phyloP scores from a whole-genome alignment of 371 early-diverging fungal species.

The Conidiobolus coronatus region DNA sequence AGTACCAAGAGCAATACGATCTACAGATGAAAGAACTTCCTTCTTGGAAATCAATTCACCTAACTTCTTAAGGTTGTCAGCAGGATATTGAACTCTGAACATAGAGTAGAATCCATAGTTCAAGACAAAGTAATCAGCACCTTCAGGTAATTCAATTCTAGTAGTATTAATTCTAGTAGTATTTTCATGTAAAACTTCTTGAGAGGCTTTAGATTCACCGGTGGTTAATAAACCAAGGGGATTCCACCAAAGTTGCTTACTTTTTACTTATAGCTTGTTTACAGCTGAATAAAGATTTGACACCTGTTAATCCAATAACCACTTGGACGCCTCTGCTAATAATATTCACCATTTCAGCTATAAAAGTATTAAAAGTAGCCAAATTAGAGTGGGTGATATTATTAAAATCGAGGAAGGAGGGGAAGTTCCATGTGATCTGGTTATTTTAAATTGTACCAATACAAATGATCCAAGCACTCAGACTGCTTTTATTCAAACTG shows the following conservation, averaged over 20 bases:
- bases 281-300: conserved; percentile 34
- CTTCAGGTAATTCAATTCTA: too few species aligned
- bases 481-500: conserved; percentile 49
- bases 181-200: conserved; percentile 13
- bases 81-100: conserved; percentile 35
- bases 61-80: conserved; percentile 15
- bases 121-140: conserved; percentile 8
- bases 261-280: conserved; percentile 8
- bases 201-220: conserved; percentile 8
- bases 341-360: conserved; percentile 5
- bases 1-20: conserved; percentile 47
- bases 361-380: conserved; percentile 20
- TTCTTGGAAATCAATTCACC: conserved; percentile 15
- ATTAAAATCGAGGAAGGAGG: conserved; percentile 47
- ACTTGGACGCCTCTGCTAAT: conserved; percentile 6
- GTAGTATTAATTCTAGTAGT: conserved; percentile 8
- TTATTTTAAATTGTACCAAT: conserved; percentile 34
- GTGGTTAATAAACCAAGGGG: conserved; percentile 26
- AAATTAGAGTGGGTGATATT: conserved; percentile 55
- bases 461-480: conserved; percentile 15
- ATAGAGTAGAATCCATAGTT: conserved; percentile 21
- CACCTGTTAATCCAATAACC: conserved; percentile 21
- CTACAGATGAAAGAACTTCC: conserved; percentile 16
- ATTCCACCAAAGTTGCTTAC: conserved; percentile 44
- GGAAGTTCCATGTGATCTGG: conserved; percentile 48